These are phyloP conservation scores for Colletotrichum camelliae DNA, from an alignment of 2,329 filamentous ascomycete genomes.

Conservation along the genomic window DNA sequence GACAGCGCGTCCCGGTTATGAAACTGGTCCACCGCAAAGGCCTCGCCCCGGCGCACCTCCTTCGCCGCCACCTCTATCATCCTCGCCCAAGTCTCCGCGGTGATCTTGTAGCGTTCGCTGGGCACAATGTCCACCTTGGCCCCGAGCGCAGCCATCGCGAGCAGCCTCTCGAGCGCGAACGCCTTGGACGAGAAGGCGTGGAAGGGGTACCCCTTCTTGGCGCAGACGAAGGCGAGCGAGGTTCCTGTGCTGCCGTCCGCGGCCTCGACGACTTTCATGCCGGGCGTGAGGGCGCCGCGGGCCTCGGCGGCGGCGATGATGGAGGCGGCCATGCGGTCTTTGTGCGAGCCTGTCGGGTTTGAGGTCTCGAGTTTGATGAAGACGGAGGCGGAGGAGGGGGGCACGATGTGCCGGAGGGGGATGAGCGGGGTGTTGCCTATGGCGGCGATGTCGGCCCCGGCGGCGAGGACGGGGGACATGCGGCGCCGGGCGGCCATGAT, in stretches of 20 bases:
- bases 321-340: conserved; percentile 15
- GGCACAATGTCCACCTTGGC: conserved; percentile 6
- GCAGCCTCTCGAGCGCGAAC: conserved; percentile 16
- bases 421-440: conserved; percentile 18
- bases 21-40: conserved; percentile 16
- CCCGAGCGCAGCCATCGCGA: conserved; percentile 16
- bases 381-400: background rate
- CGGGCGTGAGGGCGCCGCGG: background rate
- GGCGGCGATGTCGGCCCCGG: background rate
- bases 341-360: conserved; percentile 18
- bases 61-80: background rate
- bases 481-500: background rate
- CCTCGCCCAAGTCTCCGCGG: conserved; percentile 5
- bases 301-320: conserved; percentile 9
- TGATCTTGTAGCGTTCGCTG: conserved; percentile 1
- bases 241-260: conserved; percentile 19
- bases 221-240: conserved; percentile 18
- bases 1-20: conserved; percentile 14
- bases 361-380: conserved; percentile 18
- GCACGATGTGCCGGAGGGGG: background rate
- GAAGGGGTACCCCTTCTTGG: conserved; percentile 29
- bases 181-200: background rate
- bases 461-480: background rate
- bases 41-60: background rate
- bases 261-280: conserved; percentile 8